These are phyloP conservation scores for Borovskyia barvae DNA, from an alignment of 208 protist genomes.

Conservation along the genomic window DNA sequence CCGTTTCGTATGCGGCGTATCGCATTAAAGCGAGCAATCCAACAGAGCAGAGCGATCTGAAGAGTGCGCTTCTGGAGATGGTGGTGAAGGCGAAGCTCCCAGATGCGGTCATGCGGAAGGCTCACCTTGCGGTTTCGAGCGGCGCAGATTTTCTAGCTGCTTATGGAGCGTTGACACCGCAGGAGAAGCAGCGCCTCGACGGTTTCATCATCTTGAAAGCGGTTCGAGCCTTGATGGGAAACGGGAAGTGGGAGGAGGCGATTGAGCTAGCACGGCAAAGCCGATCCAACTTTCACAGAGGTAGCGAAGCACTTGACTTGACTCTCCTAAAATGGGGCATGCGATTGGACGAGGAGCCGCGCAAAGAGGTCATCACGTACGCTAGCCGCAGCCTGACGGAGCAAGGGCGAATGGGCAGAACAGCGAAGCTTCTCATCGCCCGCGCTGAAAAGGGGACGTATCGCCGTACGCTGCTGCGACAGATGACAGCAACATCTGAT, in stretches of 20 bases:
- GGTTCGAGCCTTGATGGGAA: conserved; percentile 17
- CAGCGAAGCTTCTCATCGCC: conserved; percentile 58
- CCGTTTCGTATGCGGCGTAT: conserved; percentile 14
- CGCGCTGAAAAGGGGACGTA: conserved; percentile 38
- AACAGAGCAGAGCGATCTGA: conserved; percentile 9
- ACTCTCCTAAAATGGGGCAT: conserved; percentile 30
- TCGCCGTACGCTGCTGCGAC: conserved; percentile 46
- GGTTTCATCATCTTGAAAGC: conserved; percentile 28
- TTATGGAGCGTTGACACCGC: conserved; percentile 23
- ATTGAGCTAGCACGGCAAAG: conserved; percentile 48
- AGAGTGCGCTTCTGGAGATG: conserved; percentile 12
- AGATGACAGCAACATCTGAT: conserved; percentile 53
- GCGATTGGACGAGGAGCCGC: conserved; percentile 31
- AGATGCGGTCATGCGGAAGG: conserved; percentile 19
- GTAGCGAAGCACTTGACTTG: conserved; percentile 42
- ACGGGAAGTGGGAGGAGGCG: conserved; percentile 64
- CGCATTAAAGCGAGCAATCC: conserved; percentile 8
- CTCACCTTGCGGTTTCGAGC: conserved; percentile 20
- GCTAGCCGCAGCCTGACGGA: conserved; percentile 45
- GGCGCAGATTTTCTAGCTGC: conserved; percentile 26
- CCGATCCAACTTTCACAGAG: conserved; percentile 35
- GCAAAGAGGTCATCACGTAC: conserved; percentile 32
- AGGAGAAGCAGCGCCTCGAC: conserved; percentile 23
- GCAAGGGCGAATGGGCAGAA: conserved; percentile 28
- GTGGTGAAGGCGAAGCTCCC: conserved; percentile 26